These are phyloP conservation scores for Agarophyton chilense DNA, from an alignment of 23 red algal species.

Conservation along the genomic window DNA sequence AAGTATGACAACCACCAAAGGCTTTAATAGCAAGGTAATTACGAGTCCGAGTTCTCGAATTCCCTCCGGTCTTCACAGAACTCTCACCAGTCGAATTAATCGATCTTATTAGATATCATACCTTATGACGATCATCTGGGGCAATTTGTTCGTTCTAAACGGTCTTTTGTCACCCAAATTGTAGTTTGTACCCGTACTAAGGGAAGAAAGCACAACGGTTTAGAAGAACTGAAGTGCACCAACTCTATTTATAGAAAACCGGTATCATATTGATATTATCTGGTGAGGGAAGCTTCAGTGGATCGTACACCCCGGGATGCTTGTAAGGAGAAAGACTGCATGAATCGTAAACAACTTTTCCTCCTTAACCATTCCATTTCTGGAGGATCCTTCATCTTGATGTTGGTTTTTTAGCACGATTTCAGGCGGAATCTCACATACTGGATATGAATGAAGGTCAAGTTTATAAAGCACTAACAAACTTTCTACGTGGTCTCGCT, in stretches of 20 bases:
- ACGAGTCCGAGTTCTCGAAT: no score
- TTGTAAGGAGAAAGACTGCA: neutral
- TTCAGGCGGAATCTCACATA: neutral
- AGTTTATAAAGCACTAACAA: neutral
- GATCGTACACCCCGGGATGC: neutral
- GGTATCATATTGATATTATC: neutral
- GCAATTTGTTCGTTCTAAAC: no score
- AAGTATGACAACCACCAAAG: no score
- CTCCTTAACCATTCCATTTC: neutral
- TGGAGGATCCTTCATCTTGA: neutral
- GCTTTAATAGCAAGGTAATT: no score
- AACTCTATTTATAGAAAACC: neutral
- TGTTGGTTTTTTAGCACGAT: neutral
- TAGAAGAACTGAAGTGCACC: neutral
- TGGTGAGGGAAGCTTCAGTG: neutral
- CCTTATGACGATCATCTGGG: no score
- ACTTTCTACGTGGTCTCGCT: neutral
- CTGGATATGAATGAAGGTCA: neutral
- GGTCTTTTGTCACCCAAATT: no score
- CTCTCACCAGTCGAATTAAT: no score
- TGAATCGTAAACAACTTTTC: neutral
- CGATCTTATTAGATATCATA: no score
- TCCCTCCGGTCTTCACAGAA: no score
- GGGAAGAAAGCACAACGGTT: neutral
- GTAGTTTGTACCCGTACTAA: no score